A percentile compares a stretch with the other conserved stretches of the same genome.
Evolutionary conservation across 768 basidiomycete genomes (phyloP).

Genomic region (Crucibulum laeve): DNA sequence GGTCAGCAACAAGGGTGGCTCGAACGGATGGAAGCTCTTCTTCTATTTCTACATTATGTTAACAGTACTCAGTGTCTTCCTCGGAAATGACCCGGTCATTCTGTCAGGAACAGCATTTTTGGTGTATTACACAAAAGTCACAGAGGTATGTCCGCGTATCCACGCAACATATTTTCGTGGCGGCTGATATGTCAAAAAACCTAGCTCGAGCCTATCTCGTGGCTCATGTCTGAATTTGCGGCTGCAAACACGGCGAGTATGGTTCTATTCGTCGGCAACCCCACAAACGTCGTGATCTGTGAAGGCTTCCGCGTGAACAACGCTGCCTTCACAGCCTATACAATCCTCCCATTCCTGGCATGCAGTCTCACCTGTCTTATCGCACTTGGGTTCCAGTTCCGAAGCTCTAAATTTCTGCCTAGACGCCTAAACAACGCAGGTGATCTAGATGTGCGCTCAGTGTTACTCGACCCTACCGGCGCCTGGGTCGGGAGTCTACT

Average conservation of each 20-base stretch:
- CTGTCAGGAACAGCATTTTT: slow-evolving; percentile 82
- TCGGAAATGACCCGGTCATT: slow-evolving; percentile 87
- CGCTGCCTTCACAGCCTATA: slow-evolving; percentile 65
- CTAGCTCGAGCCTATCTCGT: slow-evolving; percentile 39
- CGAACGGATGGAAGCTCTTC: slow-evolving; percentile 58
- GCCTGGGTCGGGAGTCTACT: slow-evolving; percentile 64
- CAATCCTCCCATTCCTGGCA: slow-evolving; percentile 66
- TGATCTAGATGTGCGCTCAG: slow-evolving; percentile 40
- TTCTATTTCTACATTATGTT: slow-evolving; percentile 74
- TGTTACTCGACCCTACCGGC: slow-evolving; percentile 60
- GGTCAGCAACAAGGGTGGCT: slow-evolving; percentile 68
- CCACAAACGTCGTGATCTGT: slow-evolving; percentile 82
- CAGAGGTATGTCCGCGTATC: slow-evolving; percentile 23
- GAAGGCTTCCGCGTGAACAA: slow-evolving; percentile 72
- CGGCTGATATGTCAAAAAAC: slow-evolving; percentile 2
- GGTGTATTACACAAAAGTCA: slow-evolving; percentile 73
- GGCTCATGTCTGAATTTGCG: slow-evolving; percentile 64
- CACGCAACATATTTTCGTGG: neutral
- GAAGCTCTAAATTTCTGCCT: slow-evolving; percentile 39
- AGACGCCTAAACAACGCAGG: slow-evolving; percentile 23
- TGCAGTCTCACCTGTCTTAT: slow-evolving; percentile 48
- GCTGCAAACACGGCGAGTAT: slow-evolving; percentile 66
- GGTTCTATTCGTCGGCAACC: slow-evolving; percentile 71
- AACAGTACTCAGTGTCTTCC: slow-evolving; percentile 56
- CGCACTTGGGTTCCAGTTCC: slow-evolving; percentile 46